Percentiles rank a stretch among this genome's conserved stretches.
These are phyloP conservation scores for Barnettozyma sp. DNA, from an alignment of 805 yeast genomes.

Conservation along the genomic window DNA sequence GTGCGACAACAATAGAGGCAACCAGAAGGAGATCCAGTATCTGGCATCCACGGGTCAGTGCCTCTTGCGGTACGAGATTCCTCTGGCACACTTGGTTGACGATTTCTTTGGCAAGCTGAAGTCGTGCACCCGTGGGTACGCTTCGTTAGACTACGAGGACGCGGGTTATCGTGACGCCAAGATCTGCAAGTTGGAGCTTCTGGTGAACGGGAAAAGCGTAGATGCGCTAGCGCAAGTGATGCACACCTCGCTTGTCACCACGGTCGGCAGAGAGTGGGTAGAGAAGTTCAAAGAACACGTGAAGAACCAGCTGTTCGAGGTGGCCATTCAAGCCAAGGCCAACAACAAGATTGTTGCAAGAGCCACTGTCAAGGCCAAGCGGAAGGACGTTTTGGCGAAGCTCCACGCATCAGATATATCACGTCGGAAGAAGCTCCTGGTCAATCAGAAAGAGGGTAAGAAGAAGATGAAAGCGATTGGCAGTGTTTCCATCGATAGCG, in stretches of 20 bases:
- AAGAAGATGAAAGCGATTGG: slow-evolving; percentile 77
- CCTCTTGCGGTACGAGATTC: slow-evolving; percentile 68
- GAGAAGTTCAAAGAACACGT: slow-evolving; percentile 72
- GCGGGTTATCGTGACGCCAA: slow-evolving; percentile 78
- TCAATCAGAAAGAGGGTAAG: slow-evolving; percentile 91
- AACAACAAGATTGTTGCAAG: slow-evolving; percentile 77
- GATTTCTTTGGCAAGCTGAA: slow-evolving; percentile 93
- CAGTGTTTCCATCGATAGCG: slow-evolving; percentile 67
- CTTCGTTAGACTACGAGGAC: slow-evolving; percentile 91
- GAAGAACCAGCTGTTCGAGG: slow-evolving; percentile 82
- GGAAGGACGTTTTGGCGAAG: slow-evolving; percentile 92
- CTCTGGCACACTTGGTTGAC: slow-evolving; percentile 85
- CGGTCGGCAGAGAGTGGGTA: slow-evolving; percentile 76
- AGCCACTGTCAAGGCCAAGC: slow-evolving; percentile 86
- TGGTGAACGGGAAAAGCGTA: slow-evolving; percentile 82
- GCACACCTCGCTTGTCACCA: slow-evolving; percentile 72
- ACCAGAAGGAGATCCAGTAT: slow-evolving; percentile 72
- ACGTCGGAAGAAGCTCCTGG: slow-evolving; percentile 80
- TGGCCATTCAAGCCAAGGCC: slow-evolving; percentile 85
- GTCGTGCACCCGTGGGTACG: slow-evolving; percentile 86
- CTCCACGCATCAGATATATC: slow-evolving; percentile 91
- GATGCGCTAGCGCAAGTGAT: slow-evolving; percentile 90
- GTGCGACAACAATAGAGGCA: slow-evolving; percentile 80
- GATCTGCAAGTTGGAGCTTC: slow-evolving; percentile 77
- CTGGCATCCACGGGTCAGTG: slow-evolving; percentile 79